Evolutionary conservation across 2,329 filamentous ascomycete genomes (phyloP), one percentile per base, ranked within the genome.

Genomic region (Dactylonectria macrodidyma): DNA sequence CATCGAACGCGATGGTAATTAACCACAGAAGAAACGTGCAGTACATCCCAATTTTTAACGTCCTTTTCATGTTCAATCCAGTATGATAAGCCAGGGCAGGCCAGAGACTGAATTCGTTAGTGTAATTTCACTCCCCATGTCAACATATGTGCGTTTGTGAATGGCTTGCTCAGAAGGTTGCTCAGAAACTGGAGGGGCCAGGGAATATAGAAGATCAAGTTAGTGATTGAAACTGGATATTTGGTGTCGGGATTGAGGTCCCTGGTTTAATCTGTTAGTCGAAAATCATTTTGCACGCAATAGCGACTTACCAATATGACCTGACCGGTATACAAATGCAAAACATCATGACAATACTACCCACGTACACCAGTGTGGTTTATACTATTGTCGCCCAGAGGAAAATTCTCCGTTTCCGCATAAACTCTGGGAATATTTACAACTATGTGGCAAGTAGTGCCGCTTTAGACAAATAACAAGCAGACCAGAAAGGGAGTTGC

Each of bases 71-170:
- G 5, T 62, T 65, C 0, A 71, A 50, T 11, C 59, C 66, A 59
- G 57, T 2, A 71, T 26, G 1, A 72, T 65, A 11, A 71, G 52
- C 69, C 70, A 71, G 3, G 70, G 70, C 1, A 72, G 33, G 14
- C 58, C 22, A 11, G 69, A 72, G 1, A 71, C 70, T 71, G 14
- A 5, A 1, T 14, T 0, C 2, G 10, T 51, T 46, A 1, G 2
- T n/a, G 1, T n/a, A 52, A 19, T 38, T 8, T 12, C 10, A 38
- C 6, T 38, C 10, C 10, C 14, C 36, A 19, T 19, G 19, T 19
- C 19, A 19, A 19, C 19, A 19, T 38, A 12, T 38, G 5, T 38
- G 36, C 5, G 14, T 38, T 3, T 7, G 10, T 38, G 14, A 38
- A 38, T 7, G 10, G 10, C 36, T 38, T 30, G 69, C 69, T 64